Conservation (phyloP, 108 stramenopile species). For the Licmophora abbreviata region DNA sequence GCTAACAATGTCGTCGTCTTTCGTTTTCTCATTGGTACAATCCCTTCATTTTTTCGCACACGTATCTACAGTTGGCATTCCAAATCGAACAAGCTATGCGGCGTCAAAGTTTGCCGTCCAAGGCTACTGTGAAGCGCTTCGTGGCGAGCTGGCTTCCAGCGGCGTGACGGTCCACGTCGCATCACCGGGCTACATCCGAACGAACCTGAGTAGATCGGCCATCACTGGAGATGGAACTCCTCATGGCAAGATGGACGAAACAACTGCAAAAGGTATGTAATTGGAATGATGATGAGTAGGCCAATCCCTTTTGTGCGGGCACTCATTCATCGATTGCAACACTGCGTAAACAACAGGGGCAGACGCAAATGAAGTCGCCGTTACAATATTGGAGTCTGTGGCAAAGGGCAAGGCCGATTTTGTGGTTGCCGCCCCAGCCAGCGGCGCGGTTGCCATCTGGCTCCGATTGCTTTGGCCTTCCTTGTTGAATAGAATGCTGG, state of each 20-base stretch:
- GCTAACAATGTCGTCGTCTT: not conserved
- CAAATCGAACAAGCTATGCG: constrained; percentile 66
- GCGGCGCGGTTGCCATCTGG: constrained; percentile 58
- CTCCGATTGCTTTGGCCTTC: constrained; percentile 56
- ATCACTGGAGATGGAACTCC: constrained; percentile 62
- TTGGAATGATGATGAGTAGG: not conserved
- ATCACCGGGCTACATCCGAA: constrained; percentile 75
- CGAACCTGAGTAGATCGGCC: constrained; percentile 53
- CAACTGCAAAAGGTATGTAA: constrained; percentile 53
- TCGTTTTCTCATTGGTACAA: not conserved
- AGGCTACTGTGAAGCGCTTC: constrained; percentile 73
- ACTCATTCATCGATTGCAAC: not conserved
- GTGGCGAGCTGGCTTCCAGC: constrained; percentile 60
- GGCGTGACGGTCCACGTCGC: constrained; percentile 53
- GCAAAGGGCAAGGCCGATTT: constrained; percentile 50
- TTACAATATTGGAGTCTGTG: constrained; percentile 34
- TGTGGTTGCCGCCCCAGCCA: constrained; percentile 55
- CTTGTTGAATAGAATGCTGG: constrained; percentile 44
- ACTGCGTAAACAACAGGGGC: constrained; percentile 20
- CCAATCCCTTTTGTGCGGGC: not conserved
- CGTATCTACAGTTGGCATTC: constrained; percentile 55
- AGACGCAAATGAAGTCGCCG: constrained; percentile 67
- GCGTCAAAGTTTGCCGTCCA: constrained; percentile 84
- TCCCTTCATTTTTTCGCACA: not conserved
- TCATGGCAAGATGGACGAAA: constrained; percentile 65